phyloP scores from a whole-genome alignment of 257 asterid species.

The Capsicum pubescens region DNA sequence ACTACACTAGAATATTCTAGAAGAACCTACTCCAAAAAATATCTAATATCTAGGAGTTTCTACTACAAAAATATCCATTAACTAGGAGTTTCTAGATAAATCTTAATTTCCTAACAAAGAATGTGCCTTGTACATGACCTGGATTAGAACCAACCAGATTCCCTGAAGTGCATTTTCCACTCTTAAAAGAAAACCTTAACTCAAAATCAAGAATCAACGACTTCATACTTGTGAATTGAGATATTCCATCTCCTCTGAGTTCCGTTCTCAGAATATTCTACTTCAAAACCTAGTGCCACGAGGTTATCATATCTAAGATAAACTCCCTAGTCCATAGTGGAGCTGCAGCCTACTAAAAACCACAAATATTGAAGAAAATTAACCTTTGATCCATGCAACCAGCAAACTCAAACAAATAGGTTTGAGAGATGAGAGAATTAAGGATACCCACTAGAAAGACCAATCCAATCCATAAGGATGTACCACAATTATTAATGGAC shows the following conservation, averaged over 20 bases:
- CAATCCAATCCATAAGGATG: neutral
- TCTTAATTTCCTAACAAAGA: no score
- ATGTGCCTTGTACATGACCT: neutral
- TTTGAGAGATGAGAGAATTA: neutral
- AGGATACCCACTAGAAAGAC: neutral
- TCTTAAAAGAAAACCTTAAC: neutral
- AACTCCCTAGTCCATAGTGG: constrained; percentile 16
- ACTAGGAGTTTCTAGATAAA: no score
- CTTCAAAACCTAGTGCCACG: neutral
- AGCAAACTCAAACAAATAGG: neutral
- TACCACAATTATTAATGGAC: neutral
- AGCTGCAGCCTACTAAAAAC: neutral
- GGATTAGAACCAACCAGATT: constrained; percentile 7
- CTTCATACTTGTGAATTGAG: neutral
- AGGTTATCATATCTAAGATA: neutral
- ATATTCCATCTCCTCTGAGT: neutral
- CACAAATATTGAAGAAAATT: neutral
- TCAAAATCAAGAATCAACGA: neutral
- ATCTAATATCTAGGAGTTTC: no score
- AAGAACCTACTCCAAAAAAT: no score
- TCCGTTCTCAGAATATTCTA: constrained; percentile 5
- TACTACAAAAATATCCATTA: no score
- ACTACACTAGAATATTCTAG: no score
- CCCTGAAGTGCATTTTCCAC: neutral
- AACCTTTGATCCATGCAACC: constrained; percentile 1